A percentile compares a stretch with the other conserved stretches of the same genome.
Evolutionary conservation across 176 grass and related monocot species (phyloP).

Genomic region (Neostapfia colusana): DNA sequence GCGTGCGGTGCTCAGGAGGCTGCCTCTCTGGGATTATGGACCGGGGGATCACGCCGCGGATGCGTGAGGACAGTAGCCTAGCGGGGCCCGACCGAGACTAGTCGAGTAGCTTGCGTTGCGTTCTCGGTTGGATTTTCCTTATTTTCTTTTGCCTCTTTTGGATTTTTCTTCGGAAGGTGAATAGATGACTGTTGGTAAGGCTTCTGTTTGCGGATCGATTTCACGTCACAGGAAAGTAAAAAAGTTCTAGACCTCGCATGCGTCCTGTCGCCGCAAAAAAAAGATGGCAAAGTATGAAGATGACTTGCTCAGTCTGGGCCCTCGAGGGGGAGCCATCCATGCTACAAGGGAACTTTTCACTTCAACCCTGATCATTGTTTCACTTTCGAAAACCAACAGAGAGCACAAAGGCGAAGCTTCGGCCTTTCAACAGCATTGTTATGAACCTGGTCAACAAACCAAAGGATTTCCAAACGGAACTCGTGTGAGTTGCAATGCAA

Average conservation of each 20-base stretch:
- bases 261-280: no score
- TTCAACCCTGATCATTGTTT: no score
- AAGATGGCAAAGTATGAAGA: no score
- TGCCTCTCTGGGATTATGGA: neutral
- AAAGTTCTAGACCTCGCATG: no score
- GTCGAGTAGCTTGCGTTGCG: neutral
- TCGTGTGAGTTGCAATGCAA: constrained; percentile 5
- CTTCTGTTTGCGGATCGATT: neutral
- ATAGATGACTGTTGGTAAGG: neutral
- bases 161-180: neutral
- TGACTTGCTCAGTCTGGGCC: no score
- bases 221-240: neutral
- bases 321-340: no score
- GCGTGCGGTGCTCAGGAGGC: no score
- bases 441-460: constrained; percentile 26
- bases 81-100: neutral
- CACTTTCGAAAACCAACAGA: neutral
- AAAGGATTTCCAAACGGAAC: neutral
- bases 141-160: neutral
- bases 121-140: neutral
- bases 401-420: neutral
- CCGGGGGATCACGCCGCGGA: neutral
- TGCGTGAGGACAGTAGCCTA: no score
- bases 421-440: neutral
- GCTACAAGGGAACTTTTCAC: no score